phyloP scores from a whole-genome alignment of 2,329 filamentous ascomycete genomes.

The Metarhizium album region DNA sequence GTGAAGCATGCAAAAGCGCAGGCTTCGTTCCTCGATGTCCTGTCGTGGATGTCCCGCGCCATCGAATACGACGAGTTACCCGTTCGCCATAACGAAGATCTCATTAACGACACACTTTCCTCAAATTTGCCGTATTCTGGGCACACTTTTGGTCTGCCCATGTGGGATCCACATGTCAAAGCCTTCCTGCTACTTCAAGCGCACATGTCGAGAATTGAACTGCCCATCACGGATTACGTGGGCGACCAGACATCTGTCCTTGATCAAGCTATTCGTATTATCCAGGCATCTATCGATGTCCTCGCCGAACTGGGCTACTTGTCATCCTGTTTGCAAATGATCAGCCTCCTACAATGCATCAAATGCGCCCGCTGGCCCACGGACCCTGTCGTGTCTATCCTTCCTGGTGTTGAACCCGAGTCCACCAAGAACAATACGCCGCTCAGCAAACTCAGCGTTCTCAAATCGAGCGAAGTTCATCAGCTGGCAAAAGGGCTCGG shows the following conservation, averaged over 20 bases:
- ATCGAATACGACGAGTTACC: slow-evolving; percentile 96
- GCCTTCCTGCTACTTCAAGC: slow-evolving; percentile 88
- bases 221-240: slow-evolving; percentile 95
- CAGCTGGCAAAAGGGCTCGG: slow-evolving; percentile 40
- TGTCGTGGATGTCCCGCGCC: slow-evolving; percentile 87
- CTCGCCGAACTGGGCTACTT: slow-evolving; percentile 80
- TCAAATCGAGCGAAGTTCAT: slow-evolving; percentile 24
- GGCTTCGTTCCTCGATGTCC: slow-evolving; percentile 68
- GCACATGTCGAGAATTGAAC: slow-evolving; percentile 83
- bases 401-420: slow-evolving; percentile 56
- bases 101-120: slow-evolving; percentile 87
- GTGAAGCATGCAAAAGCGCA: slow-evolving; percentile 63
- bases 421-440: slow-evolving; percentile 29
- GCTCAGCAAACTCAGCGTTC: slow-evolving; percentile 31
- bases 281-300: slow-evolving; percentile 90
- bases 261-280: slow-evolving; percentile 92
- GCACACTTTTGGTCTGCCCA: slow-evolving; percentile 58
- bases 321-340: slow-evolving; percentile 69
- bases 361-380: slow-evolving; percentile 88
- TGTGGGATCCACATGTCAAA: slow-evolving; percentile 99
- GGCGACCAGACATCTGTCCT: slow-evolving; percentile 84
- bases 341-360: slow-evolving; percentile 78
- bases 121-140: slow-evolving; percentile 60
- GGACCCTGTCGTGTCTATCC: slow-evolving; percentile 66
- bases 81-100: slow-evolving; percentile 94